Conservation (phyloP, 371 early-diverging fungal genomes). For the Rhizopus stolonifer region DNA sequence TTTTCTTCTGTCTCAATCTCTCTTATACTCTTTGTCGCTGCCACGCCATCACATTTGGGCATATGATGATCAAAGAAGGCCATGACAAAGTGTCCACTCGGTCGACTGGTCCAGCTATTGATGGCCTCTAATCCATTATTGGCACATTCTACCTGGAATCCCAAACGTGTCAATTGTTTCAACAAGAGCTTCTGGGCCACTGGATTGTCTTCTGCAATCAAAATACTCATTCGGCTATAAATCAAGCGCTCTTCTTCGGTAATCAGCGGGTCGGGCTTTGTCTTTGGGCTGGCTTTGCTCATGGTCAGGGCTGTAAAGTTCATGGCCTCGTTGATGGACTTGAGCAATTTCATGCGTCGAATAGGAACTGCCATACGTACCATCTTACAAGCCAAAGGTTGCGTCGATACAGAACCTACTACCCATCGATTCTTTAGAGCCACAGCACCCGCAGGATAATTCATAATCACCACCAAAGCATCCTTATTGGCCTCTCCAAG, state of each 20-base stretch:
- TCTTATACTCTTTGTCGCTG: slow-evolving; percentile 42
- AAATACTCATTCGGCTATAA: slow-evolving; percentile 38
- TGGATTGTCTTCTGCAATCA: slow-evolving; percentile 51
- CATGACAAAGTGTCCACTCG: slow-evolving; percentile 33
- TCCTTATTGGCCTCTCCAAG: slow-evolving; percentile 15
- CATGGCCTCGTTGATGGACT: slow-evolving; percentile 32
- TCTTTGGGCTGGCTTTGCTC: slow-evolving; percentile 7
- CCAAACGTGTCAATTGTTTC: slow-evolving; percentile 43
- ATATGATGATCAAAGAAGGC: slow-evolving; percentile 52
- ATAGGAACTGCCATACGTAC: slow-evolving; percentile 54
- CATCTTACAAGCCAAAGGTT: slow-evolving; percentile 25
- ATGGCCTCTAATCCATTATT: slow-evolving; percentile 49
- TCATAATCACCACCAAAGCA: slow-evolving; percentile 31
- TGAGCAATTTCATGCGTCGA: slow-evolving; percentile 49
- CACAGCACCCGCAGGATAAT: slow-evolving; percentile 37
- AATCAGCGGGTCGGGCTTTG: slow-evolving; percentile 10
- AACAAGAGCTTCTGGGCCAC: slow-evolving; percentile 45
- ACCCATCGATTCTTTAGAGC: slow-evolving; percentile 15
- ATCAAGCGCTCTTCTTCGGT: slow-evolving; percentile 30
- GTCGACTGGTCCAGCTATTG: slow-evolving; percentile 33
- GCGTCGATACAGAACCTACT: slow-evolving; percentile 16
- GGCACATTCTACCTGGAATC: slow-evolving; percentile 43
- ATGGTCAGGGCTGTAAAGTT: slow-evolving; percentile 4
- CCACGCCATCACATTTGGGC: slow-evolving; percentile 54
- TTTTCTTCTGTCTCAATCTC: slow-evolving; percentile 27